Conservation (phyloP, 179 eudicot genomes). For the Pouteria campechiana region DNA sequence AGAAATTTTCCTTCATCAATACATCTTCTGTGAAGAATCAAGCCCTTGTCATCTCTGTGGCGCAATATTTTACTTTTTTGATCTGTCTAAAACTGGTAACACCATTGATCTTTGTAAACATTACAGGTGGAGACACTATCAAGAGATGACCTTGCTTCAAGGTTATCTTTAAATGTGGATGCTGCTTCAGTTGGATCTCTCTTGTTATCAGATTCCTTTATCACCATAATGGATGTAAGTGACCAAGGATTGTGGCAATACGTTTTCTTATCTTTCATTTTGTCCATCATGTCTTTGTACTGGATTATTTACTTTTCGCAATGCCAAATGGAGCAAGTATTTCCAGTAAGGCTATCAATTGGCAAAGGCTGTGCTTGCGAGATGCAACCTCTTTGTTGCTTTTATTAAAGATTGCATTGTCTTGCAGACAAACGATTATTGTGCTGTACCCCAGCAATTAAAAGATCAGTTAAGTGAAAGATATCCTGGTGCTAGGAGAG, state of each 20-base stretch:
- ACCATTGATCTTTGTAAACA: no score
- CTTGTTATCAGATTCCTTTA: conserved; percentile 54
- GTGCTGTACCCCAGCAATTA: conserved; percentile 72
- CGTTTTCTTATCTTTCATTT: neutral
- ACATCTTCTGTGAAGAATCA: no score
- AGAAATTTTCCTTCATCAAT: neutral
- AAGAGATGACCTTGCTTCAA: conserved; percentile 82
- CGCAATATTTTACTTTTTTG: no score
- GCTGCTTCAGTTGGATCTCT: conserved; percentile 72
- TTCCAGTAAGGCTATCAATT: neutral
- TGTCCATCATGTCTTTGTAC: neutral
- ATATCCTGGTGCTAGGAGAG: conserved; percentile 87
- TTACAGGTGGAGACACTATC: conserved; percentile 83
- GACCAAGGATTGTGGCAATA: no score
- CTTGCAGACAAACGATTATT: conserved; percentile 76
- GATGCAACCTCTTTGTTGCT: neutral
- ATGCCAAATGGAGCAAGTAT: neutral
- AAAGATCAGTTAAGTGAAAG: conserved; percentile 88
- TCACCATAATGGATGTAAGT: conserved; percentile 93
- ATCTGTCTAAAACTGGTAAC: no score
- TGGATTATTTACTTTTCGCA: neutral
- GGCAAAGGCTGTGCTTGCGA: neutral
- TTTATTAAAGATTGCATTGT: neutral
- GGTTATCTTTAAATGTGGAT: conserved; percentile 73
- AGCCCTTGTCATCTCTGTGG: no score